phyloP scores from a whole-genome alignment of 345 rosid species.

The Sisymbrium irio region DNA sequence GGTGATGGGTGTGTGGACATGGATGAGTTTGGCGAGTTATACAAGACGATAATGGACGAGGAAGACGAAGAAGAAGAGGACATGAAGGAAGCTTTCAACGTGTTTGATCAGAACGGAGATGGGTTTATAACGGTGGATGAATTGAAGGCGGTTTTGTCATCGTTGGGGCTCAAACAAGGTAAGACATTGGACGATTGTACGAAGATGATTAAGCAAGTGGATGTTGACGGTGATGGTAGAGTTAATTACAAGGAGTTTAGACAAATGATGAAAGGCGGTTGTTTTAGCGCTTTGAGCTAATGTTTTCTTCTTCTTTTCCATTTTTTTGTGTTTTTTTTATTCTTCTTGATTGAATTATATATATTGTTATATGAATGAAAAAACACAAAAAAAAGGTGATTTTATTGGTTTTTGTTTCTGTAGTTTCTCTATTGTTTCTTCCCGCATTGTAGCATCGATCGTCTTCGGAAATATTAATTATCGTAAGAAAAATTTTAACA shows the following conservation, averaged over 20 bases:
- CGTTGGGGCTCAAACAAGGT: conserved; percentile 80
- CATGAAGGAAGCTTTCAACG: conserved; percentile 84
- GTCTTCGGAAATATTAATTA: not conserved
- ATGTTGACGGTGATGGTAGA: conserved; percentile 88
- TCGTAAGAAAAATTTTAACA: conserved; percentile 3
- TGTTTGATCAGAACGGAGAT: conserved; percentile 82
- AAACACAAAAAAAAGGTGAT: not conserved
- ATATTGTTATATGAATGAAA: not conserved
- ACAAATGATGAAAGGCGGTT: conserved; percentile 59
- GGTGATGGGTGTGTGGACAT: conserved; percentile 62
- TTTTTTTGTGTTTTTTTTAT: not conserved
- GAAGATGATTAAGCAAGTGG: conserved; percentile 76
- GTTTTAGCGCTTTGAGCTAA: conserved; percentile 38
- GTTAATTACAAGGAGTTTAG: conserved; percentile 56
- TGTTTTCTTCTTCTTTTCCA: not conserved
- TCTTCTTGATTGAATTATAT: conserved; percentile 9
- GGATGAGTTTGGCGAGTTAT: conserved; percentile 66
- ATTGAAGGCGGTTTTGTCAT: conserved; percentile 58
- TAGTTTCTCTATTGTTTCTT: not conserved
- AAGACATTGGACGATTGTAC: conserved; percentile 66
- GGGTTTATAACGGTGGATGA: conserved; percentile 86
- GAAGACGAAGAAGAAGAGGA: conserved; percentile 63
- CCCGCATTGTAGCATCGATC: not conserved
- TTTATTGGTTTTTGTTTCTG: not conserved
- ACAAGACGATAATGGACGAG: conserved; percentile 53